Conservation (phyloP, 495 filamentous ascomycete genomes). For the Penicillium canariense region DNA sequence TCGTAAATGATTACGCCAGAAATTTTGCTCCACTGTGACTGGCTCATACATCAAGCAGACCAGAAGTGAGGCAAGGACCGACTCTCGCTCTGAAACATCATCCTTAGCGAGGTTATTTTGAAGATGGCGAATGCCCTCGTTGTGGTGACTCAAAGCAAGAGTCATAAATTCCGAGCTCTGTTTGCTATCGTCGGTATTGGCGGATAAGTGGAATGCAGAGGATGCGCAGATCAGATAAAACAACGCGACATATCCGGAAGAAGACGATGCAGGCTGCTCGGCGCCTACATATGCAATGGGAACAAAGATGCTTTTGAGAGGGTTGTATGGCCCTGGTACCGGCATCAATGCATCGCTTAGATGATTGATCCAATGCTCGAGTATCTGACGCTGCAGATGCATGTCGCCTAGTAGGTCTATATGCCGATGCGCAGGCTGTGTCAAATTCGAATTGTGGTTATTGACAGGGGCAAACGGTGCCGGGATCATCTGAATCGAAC, state of each 20-base stretch:
- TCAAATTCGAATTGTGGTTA: background rate
- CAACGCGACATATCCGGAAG: background rate
- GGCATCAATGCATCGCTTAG: background rate
- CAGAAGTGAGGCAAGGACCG: background rate
- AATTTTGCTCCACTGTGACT: background rate
- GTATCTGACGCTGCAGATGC: background rate
- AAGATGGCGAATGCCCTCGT: background rate
- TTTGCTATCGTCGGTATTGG: background rate
- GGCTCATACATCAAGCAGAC: background rate
- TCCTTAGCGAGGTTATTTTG: background rate
- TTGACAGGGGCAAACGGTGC: too few species aligned
- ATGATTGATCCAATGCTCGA: background rate
- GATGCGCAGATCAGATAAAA: background rate
- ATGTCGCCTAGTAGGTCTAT: background rate
- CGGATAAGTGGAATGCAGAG: background rate
- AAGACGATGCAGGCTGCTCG: background rate
- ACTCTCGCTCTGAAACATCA: background rate
- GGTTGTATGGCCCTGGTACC: background rate
- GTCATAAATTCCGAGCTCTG: background rate
- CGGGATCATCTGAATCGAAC: too few species aligned
- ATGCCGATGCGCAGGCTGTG: background rate
- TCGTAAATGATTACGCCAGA: background rate
- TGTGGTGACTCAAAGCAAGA: background rate
- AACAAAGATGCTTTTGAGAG: background rate
- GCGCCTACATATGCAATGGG: background rate